phyloP scores from a whole-genome alignment of 23 red algal genomes.

The Agarophyton chilense region DNA sequence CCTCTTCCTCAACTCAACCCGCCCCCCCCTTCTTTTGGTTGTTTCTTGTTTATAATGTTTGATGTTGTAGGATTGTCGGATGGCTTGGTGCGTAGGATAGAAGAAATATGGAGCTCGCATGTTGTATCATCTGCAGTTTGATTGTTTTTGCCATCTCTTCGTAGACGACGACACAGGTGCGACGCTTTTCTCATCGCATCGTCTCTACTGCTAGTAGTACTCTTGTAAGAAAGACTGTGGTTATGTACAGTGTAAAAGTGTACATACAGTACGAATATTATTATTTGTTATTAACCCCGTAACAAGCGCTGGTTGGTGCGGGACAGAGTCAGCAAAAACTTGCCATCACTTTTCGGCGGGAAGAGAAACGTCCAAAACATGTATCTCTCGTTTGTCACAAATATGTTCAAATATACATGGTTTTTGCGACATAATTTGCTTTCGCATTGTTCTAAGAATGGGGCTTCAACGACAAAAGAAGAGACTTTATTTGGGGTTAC shows the following conservation, averaged over 20 bases:
- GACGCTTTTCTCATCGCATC: conserved; percentile 6
- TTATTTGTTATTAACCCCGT: too few species aligned
- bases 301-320: too few species aligned
- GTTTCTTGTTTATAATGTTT: conserved; percentile 19
- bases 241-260: conserved; percentile 45
- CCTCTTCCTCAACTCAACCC: too few species aligned
- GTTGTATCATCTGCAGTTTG: neutral
- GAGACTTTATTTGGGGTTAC: too few species aligned
- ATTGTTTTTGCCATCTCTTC: neutral
- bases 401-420: too few species aligned
- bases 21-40: conserved; percentile 20
- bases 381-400: too few species aligned
- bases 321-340: too few species aligned
- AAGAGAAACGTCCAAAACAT: too few species aligned
- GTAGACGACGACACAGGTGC: neutral
- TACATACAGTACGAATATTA: conserved; percentile 5
- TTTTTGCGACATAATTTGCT: too few species aligned
- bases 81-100: conserved; percentile 5
- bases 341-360: too few species aligned
- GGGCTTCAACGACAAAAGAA: too few species aligned
- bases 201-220: neutral
- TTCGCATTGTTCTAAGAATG: too few species aligned
- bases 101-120: neutral
- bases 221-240: neutral
- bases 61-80: neutral